Conservation (phyloP, 2,329 filamentous ascomycete species). For the Emergomyces pasteurianus region DNA sequence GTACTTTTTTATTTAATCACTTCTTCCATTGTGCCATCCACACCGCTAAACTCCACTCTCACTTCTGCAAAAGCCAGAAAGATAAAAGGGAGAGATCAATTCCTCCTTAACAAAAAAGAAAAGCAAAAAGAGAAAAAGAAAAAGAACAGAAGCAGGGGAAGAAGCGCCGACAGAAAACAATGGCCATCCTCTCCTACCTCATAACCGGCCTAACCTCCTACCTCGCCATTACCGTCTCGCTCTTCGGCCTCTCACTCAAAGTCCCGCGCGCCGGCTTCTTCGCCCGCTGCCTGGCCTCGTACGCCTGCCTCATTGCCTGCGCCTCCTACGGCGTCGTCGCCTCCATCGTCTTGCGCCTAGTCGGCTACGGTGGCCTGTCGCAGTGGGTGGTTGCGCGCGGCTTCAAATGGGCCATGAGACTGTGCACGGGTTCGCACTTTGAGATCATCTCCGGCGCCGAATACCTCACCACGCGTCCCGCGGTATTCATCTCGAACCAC, state of each 20-base stretch:
- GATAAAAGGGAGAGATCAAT: neutral
- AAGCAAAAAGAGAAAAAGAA: neutral
- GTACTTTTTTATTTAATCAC: too few relatives aligned
- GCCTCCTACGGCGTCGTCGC: conserved; percentile 65
- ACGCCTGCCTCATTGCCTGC: conserved; percentile 33
- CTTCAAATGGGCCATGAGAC: conserved; percentile 70
- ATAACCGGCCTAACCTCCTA: conserved; percentile 53
- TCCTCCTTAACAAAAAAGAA: neutral
- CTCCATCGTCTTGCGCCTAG: conserved; percentile 56
- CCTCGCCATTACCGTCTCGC: conserved; percentile 44
- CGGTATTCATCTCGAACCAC: conserved; percentile 88
- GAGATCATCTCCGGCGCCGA: conserved; percentile 54
- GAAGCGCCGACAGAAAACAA: conserved; percentile 11
- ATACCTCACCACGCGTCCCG: conserved; percentile 58
- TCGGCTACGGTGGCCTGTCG: conserved; percentile 61
- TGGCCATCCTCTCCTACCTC: conserved; percentile 52
- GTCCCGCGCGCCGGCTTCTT: conserved; percentile 34
- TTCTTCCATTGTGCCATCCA: neutral
- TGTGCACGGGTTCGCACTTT: conserved; percentile 67
- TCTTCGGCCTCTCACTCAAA: conserved; percentile 32
- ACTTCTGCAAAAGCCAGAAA: neutral
- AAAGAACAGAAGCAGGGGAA: neutral
- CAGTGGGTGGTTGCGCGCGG: conserved; percentile 74
- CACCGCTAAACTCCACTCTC: neutral
- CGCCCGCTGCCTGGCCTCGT: conserved; percentile 36